Evolutionary conservation across 306 rosid genomes (phyloP).

Genomic region (Citrullus amarus): DNA sequence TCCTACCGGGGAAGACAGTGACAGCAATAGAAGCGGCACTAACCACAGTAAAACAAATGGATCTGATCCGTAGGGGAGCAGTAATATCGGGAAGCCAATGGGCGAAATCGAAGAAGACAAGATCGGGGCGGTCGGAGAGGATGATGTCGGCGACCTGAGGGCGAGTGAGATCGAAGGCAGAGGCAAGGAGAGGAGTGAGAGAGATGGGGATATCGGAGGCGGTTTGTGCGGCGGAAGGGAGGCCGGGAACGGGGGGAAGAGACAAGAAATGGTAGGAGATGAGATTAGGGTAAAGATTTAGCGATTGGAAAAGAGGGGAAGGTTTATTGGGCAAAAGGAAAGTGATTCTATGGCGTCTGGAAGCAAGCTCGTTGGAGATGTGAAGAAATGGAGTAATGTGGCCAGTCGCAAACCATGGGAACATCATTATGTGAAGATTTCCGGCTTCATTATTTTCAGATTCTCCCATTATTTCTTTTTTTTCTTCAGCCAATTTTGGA

Average conservation of each 20-base stretch:
- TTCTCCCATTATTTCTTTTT: too few species aligned
- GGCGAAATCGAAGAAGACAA: conserved; percentile 30
- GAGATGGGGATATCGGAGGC: conserved; percentile 28
- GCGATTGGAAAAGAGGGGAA: conserved; percentile 10
- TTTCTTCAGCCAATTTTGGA: too few species aligned
- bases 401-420: conserved; percentile 49
- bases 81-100: conserved; percentile 29
- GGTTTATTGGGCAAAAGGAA: conserved; percentile 29
- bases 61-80: conserved; percentile 8
- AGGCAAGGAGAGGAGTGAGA: conserved; percentile 6
- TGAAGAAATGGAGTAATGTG: conserved; percentile 46
- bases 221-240: conserved; percentile 27
- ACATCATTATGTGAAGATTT: conserved; percentile 25
- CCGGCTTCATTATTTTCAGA: neutral
- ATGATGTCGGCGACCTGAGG: conserved; percentile 14
- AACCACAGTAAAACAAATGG: conserved; percentile 25
- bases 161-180: conserved; percentile 24
- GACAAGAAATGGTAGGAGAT: conserved; percentile 19
- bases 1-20: conserved; percentile 14
- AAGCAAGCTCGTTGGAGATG: conserved; percentile 38
- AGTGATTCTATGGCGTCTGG: conserved; percentile 25
- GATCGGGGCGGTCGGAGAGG: conserved; percentile 9
- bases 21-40: conserved; percentile 25
- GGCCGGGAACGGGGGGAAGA: conserved; percentile 28
- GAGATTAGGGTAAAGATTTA: conserved; percentile 23